Percentiles rank a stretch among this genome's conserved stretches.
phyloP scores from a whole-genome alignment of 805 yeast species.

The Wickerhamomyces bisporus region DNA sequence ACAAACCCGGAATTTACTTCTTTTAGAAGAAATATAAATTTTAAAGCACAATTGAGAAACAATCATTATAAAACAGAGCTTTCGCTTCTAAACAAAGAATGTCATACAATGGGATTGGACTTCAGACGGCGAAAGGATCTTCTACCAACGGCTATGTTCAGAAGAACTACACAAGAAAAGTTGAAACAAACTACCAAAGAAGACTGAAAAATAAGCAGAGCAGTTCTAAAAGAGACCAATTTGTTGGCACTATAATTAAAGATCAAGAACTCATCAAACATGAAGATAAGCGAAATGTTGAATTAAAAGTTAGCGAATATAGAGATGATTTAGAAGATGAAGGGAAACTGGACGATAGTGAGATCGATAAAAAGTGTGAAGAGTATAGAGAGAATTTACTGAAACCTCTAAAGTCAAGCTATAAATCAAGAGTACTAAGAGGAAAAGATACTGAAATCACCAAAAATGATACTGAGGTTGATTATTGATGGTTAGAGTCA shows the following conservation, averaged over 20 bases:
- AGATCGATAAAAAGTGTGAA: slow-evolving; percentile 28
- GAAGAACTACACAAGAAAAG: slow-evolving; percentile 31
- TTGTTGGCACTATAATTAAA: slow-evolving; percentile 5
- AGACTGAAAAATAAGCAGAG: slow-evolving; percentile 27
- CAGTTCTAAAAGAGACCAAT: slow-evolving; percentile 6
- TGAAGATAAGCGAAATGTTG: slow-evolving; percentile 19
- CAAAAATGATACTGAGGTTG: neutral
- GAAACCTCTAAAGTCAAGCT: slow-evolving; percentile 7
- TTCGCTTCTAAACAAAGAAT: too few species aligned
- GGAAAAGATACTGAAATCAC: slow-evolving; percentile 2
- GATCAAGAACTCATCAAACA: slow-evolving; percentile 18
- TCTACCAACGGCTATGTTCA: slow-evolving; percentile 62
- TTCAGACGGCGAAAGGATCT: slow-evolving; percentile 52
- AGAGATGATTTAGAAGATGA: slow-evolving; percentile 49
- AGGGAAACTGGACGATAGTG: slow-evolving; percentile 30
- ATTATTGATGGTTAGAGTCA: too few species aligned
- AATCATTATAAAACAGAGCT: too few species aligned
- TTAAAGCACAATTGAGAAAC: too few species aligned
- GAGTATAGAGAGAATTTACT: slow-evolving; percentile 23
- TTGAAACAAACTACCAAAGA: slow-evolving; percentile 31
- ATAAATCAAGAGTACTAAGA: slow-evolving; percentile 9
- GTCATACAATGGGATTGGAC: slow-evolving; percentile 57
- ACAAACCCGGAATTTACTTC: too few species aligned
- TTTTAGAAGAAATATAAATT: too few species aligned
- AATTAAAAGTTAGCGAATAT: slow-evolving; percentile 41